A percentile compares a stretch with the other conserved stretches of the same genome.
Conservation (phyloP, 2,329 filamentous ascomycete genomes). For the Fusarium setosum region DNA sequence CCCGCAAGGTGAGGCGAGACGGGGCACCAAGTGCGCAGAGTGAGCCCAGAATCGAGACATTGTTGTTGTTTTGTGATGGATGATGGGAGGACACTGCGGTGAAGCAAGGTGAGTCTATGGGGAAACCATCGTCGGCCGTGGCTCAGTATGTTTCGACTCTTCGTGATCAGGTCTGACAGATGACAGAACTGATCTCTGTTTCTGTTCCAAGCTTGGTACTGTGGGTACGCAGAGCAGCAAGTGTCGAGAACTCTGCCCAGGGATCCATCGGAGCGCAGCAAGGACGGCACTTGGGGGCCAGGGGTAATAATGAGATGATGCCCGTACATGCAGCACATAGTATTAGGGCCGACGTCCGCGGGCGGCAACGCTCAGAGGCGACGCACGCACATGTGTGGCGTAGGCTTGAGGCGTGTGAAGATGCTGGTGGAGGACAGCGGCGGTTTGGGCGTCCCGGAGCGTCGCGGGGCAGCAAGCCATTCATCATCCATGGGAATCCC, state of each 20-base stretch:
- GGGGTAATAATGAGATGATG: constrained; percentile 22
- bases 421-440: constrained; percentile 6
- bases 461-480: constrained; percentile 11
- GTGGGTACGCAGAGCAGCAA: constrained; percentile 27
- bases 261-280: constrained; percentile 15
- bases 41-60: constrained; percentile 20
- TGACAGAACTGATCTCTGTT: constrained; percentile 18
- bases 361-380: constrained; percentile 16
- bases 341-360: constrained; percentile 22
- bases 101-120: constrained; percentile 2
- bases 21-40: constrained; percentile 15
- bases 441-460: constrained; percentile 1
- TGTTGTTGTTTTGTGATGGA: background rate
- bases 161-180: constrained; percentile 11
- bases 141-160: constrained; percentile 23
- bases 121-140: constrained; percentile 4
- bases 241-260: constrained; percentile 19
- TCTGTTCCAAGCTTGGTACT: constrained; percentile 24
- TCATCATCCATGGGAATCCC: constrained; percentile 21
- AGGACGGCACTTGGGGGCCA: constrained; percentile 34
- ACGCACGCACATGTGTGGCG: constrained; percentile 8
- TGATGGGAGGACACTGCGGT: constrained; percentile 1
- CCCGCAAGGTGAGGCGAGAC: constrained; percentile 31
- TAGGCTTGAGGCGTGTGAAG: constrained; percentile 16
- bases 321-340: constrained; percentile 8